phyloP scores from a whole-genome alignment of 148 eudicot genomes.

The Vaccinium darrowii region DNA sequence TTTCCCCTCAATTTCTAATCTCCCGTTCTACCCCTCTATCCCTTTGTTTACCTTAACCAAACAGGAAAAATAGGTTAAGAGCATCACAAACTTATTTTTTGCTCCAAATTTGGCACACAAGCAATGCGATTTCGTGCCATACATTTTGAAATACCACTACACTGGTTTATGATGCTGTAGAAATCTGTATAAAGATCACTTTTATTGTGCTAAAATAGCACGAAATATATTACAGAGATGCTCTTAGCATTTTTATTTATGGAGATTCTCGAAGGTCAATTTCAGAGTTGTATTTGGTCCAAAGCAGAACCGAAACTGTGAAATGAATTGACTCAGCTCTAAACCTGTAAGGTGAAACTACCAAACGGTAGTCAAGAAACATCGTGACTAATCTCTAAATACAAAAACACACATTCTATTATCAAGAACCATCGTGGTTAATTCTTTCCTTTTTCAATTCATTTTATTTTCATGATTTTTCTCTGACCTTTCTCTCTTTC shows the following conservation, averaged over 20 bases:
- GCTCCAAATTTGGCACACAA: neutral
- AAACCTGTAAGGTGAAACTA: neutral
- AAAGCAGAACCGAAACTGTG: neutral
- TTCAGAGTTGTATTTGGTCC: neutral
- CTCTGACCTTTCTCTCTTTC: neutral
- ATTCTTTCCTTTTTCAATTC: neutral
- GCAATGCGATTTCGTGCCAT: neutral
- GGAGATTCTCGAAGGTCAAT: neutral
- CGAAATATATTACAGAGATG: neutral
- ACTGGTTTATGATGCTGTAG: neutral
- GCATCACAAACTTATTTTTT: neutral
- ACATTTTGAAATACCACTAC: neutral
- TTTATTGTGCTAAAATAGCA: neutral
- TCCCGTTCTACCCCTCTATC: too few relatives aligned
- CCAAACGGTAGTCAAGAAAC: neutral
- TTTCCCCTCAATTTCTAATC: too few relatives aligned
- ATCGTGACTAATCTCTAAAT: too few relatives aligned
- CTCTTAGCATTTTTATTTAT: neutral
- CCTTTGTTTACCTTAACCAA: neutral
- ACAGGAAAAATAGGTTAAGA: neutral
- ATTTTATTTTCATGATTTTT: neutral
- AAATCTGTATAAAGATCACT: neutral
- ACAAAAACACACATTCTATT: neutral
- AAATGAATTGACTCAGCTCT: neutral
- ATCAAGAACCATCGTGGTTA: neutral